A percentile compares a stretch with the other conserved stretches of the same genome.
phyloP scores from a whole-genome alignment of 768 basidiomycete species.

The Dendrothele bispora region DNA sequence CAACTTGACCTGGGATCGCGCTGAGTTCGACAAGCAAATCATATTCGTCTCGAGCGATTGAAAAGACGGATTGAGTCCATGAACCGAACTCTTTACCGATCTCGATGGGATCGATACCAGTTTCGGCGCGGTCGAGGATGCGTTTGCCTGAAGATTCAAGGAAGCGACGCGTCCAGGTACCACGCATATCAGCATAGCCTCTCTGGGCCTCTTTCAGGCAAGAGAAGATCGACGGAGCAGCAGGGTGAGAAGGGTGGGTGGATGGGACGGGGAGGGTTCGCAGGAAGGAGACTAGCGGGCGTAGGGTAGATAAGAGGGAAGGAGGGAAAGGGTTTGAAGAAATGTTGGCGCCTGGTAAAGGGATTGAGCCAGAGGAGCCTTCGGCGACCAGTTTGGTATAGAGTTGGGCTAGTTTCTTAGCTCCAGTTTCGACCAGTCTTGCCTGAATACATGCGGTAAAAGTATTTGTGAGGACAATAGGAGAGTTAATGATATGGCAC shows the following conservation, averaged over 20 bases:
- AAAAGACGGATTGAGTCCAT: conserved; percentile 67
- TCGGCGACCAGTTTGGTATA: conserved; percentile 90
- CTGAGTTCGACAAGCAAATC: conserved; percentile 61
- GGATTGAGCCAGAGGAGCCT: conserved; percentile 75
- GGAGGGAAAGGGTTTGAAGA: conserved; percentile 55
- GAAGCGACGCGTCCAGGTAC: conserved; percentile 74
- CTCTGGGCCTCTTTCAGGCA: conserved; percentile 76
- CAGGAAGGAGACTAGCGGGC: conserved; percentile 66
- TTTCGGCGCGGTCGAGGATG: conserved; percentile 69
- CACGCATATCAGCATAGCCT: conserved; percentile 87
- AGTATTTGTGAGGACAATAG: conserved; percentile 2
- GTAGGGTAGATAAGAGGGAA: conserved; percentile 49
- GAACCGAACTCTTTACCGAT: conserved; percentile 71
- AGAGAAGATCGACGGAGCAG: conserved; percentile 59
- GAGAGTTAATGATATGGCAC: conserved; percentile 9
- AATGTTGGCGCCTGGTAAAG: conserved; percentile 57
- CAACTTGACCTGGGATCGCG: conserved; percentile 54
- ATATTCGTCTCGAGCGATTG: conserved; percentile 73
- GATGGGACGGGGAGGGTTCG: conserved; percentile 73
- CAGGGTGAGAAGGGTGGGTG: conserved; percentile 83
- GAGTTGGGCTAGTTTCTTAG: conserved; percentile 77
- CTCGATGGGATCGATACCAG: conserved; percentile 58
- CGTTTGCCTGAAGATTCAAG: conserved; percentile 71
- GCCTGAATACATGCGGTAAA: too few relatives aligned
- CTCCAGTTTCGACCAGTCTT: conserved; percentile 79